Base-by-base conservation (phyloP, 345 rosid genomes). In the Hibiscus mutabilis region DNA sequence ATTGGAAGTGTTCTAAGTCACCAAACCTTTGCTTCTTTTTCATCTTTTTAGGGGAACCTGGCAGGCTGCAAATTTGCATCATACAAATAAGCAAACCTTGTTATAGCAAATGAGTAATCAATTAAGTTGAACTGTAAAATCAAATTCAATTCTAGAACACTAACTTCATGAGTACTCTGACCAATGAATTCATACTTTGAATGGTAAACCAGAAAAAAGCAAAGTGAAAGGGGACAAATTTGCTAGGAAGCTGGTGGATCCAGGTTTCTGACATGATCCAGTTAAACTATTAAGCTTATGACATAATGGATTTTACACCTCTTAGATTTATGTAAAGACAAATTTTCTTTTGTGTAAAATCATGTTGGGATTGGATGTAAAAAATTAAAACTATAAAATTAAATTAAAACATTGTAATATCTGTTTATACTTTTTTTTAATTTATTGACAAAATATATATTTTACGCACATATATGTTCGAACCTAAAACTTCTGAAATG, bases 171-270 rank as follows among this genome's bases (percentile, higher is more conserved):
- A 46, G 2, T 22, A 64, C 33, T 64, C 12, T 6, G 68, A 22
- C 69, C 22, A 65, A 64, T 55, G 59, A 14, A 19, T 42, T 21
- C 6, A 0, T 22, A 18, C 52, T 21, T 22, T 14, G 19, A 22
- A 14, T 67, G 42, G 5, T n/a, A 27, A 67, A 47, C 70, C 24
- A 25, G 5, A 47, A 53, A 66, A 52, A 66, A 44, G 35, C 40
- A 66, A 5, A 66, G 16, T 6, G 40, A 47, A 4, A 15, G 21
- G 16, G 37, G 70, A 9, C 70, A 49, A 49, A 3, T 16, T 47
- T 27, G 60, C 49, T 31, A 9, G 76, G 68, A 46, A 66, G 12
- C 55, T 59, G 66, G 75, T 76, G 76, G 79, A 24, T 78, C 75
- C 22, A 56, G 1, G 46, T 33, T 40, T 51, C 60, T 60, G 73